These are phyloP conservation scores for Galerina marginata DNA, from an alignment of 768 basidiomycete genomes.

Conservation along the genomic window DNA sequence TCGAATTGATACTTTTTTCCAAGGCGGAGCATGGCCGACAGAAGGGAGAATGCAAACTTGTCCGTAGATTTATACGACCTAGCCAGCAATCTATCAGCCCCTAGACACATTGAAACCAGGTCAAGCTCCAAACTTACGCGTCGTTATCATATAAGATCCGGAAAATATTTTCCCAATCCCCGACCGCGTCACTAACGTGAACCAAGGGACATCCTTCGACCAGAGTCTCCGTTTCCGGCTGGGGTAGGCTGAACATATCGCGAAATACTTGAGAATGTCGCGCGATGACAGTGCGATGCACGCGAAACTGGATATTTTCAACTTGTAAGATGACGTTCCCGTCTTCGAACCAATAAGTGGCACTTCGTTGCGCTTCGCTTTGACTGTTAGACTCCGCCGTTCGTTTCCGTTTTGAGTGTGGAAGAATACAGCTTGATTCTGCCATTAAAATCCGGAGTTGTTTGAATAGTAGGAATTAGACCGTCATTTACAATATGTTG, in stretches of 20 bases:
- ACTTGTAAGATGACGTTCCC: constrained; percentile 6
- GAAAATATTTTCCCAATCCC: background rate
- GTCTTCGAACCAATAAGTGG: constrained; percentile 5
- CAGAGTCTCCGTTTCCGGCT: background rate
- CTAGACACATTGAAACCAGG: background rate
- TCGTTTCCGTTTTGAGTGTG: no score
- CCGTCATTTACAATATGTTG: no score
- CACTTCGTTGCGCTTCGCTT: background rate
- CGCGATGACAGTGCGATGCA: background rate
- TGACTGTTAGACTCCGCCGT: no score
- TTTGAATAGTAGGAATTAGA: no score
- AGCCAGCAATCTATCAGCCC: no score
- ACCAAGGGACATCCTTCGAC: constrained; percentile 1
- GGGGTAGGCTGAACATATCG: background rate
- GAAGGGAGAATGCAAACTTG: background rate
- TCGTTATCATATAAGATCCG: background rate
- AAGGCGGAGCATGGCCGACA: constrained; percentile 6
- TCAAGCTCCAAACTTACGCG: background rate
- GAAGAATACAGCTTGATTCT: no score
- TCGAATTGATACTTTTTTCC: constrained; percentile 5
- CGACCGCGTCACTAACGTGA: background rate
- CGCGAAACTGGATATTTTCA: constrained; percentile 2
- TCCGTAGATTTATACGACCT: background rate
- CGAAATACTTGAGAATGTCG: background rate
- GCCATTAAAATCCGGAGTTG: no score